Evolutionary conservation across 805 yeast genomes (phyloP), one percentile per base, ranked within the genome.

Genomic region (Dipodascus geniculatus): DNA sequence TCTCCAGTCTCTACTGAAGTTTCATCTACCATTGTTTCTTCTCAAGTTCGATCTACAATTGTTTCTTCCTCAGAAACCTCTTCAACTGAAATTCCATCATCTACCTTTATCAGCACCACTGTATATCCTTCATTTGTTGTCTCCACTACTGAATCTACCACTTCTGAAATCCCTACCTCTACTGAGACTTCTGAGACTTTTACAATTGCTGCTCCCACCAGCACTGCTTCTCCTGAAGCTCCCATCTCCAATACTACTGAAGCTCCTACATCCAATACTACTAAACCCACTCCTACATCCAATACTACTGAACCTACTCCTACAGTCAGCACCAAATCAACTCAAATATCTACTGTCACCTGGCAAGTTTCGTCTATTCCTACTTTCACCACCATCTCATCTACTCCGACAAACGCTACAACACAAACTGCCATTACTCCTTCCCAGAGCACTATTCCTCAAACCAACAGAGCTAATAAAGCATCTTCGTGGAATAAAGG

Each of bases 31-130:
- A 42, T 8, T 8, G 4, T 14, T 8, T 42, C 48, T 42, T 6
- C 48, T 16, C 22, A 42, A 42, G 48, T 20, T 38, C 23, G 6
- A 9, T 19, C 58, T 42, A 57, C 48, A 22, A 47, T 35, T 48
- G 51, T 49, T 51, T 54, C 58, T 54, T 54, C 52, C n/a, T n/a
- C n/a, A n/a, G n/a, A n/a, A n/a, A n/a, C n/a, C n/a, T n/a, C n/a
- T n/a, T n/a, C n/a, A n/a, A n/a, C n/a, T n/a, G n/a, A 28, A 28
- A 28, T 28, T 20, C 33, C 50, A 17, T 19, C 52, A 17, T 17
- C 22, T 20, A 23, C 23, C 23, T 14, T 16, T 23, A 8, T 8
- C n/a, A 22, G 31, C 8, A 48, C 22, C 6, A 22, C 8, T 8
- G 24, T 20, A 22, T 24, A 16, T 48, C 14, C n/a, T 19, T 19